Percentiles rank a stretch among this genome's conserved stretches.
These are phyloP conservation scores for Lentinula novae-zelandiae DNA, from an alignment of 1,284 basidiomycete species.

Conservation along the genomic window DNA sequence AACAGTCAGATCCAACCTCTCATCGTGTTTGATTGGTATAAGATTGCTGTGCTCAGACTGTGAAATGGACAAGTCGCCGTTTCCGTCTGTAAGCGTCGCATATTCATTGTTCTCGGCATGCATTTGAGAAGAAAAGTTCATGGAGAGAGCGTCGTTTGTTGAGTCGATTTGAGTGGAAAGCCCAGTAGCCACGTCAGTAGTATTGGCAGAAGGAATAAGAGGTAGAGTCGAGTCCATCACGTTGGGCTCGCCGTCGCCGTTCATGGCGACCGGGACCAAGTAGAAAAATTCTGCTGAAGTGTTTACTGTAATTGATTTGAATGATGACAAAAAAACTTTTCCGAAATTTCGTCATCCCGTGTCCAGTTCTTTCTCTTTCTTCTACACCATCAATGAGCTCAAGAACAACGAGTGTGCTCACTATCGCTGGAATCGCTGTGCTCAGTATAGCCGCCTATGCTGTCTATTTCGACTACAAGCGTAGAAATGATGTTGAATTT, in stretches of 20 bases:
- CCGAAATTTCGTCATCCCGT: slow-evolving; percentile 11
- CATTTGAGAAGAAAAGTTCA: neutral
- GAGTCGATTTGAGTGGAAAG: neutral
- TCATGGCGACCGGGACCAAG: slow-evolving; percentile 27
- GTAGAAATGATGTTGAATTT: slow-evolving; percentile 86
- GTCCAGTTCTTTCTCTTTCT: slow-evolving; percentile 13
- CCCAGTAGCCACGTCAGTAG: slow-evolving; percentile 5
- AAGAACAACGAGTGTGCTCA: slow-evolving; percentile 41
- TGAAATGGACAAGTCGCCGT: neutral
- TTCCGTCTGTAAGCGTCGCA: neutral
- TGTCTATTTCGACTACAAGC: slow-evolving; percentile 93
- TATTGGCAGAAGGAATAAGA: slow-evolving; percentile 16
- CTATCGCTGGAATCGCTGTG: slow-evolving; percentile 67
- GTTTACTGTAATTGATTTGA: neutral
- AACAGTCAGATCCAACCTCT: neutral
- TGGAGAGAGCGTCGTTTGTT: neutral
- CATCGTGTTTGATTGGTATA: slow-evolving; percentile 11
- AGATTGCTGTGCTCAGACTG: neutral
- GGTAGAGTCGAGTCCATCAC: slow-evolving; percentile 27
- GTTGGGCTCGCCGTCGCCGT: slow-evolving; percentile 30
- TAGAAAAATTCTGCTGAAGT: slow-evolving; percentile 19
- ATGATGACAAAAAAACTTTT: neutral
- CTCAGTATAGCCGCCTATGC: slow-evolving; percentile 76
- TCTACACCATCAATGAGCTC: slow-evolving; percentile 33
- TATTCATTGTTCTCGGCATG: neutral